A percentile compares a stretch with the other conserved stretches of the same genome.
phyloP scores from a whole-genome alignment of 768 basidiomycete species.

The Podaxis mareebaensis region DNA sequence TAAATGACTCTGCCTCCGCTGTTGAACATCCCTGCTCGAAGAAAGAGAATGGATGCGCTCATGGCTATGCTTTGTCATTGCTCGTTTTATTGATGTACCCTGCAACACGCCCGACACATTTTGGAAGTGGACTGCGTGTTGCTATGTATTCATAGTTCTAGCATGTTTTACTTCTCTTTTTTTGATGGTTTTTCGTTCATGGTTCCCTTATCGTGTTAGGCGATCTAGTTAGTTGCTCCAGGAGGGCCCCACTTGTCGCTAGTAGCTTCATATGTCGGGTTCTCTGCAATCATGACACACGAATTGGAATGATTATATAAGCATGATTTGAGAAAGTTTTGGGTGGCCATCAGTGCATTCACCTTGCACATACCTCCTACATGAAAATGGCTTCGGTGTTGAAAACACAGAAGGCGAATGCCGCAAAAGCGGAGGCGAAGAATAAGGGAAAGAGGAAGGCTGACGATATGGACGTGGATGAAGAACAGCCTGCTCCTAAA shows the following conservation, averaged over 20 bases:
- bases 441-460: conserved; percentile 67
- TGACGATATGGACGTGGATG: conserved; percentile 57
- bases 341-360: conserved; percentile 3
- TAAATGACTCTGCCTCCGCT: conserved; percentile 1
- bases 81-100: neutral
- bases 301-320: conserved; percentile 13
- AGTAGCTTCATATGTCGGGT: neutral
- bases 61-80: neutral
- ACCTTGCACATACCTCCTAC: conserved; percentile 5
- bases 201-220: conserved; percentile 1
- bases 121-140: conserved; percentile 4
- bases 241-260: neutral
- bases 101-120: conserved; percentile 1
- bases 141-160: conserved; percentile 15
- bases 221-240: neutral
- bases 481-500: conserved; percentile 34
- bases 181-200: conserved; percentile 8
- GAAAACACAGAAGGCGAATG: conserved; percentile 61
- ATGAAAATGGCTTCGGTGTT: conserved; percentile 62
- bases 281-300: neutral
- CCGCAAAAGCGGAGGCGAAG: conserved; percentile 47
- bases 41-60: neutral
- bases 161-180: neutral
- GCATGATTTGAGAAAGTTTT: conserved; percentile 11
- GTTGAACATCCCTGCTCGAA: neutral